Evolutionary conservation across 768 basidiomycete genomes (phyloP).

Genomic region (Amanita rimosa): DNA sequence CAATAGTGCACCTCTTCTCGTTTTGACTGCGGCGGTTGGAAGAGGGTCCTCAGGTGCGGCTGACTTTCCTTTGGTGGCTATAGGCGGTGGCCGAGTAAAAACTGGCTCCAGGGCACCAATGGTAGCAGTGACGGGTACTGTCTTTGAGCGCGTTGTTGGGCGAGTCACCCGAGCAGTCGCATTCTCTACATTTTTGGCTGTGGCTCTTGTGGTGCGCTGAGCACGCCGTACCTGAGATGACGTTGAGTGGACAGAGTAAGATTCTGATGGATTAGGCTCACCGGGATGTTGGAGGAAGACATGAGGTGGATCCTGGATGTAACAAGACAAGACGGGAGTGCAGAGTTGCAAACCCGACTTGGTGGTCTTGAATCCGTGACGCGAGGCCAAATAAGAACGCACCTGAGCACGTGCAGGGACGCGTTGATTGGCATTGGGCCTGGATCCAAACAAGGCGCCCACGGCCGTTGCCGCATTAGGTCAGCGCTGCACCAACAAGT

Average conservation of each 20-base stretch:
- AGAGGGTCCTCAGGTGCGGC: background rate
- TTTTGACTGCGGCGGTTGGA: slow-evolving; percentile 13
- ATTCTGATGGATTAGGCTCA: slow-evolving; percentile 10
- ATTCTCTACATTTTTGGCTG: slow-evolving; percentile 55
- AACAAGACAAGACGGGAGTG: slow-evolving; percentile 1
- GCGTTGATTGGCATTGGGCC: background rate
- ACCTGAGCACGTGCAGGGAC: slow-evolving; percentile 7
- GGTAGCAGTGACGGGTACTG: slow-evolving; percentile 30
- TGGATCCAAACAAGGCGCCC: background rate
- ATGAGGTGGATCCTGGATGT: background rate
- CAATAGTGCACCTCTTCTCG: slow-evolving; percentile 10
- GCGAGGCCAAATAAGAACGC: slow-evolving; percentile 15
- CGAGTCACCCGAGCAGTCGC: slow-evolving; percentile 50
- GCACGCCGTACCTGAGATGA: slow-evolving; percentile 48
- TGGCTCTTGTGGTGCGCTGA: slow-evolving; percentile 42
- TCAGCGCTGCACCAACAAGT: background rate
- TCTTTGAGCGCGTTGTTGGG: slow-evolving; percentile 45
- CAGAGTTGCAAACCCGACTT: slow-evolving; percentile 9
- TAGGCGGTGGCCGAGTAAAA: slow-evolving; percentile 1
- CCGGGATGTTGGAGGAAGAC: slow-evolving; percentile 22
- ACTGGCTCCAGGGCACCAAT: slow-evolving; percentile 7
- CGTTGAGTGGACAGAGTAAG: slow-evolving; percentile 1
- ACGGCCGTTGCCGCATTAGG: background rate
- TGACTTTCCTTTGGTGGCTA: slow-evolving; percentile 1
- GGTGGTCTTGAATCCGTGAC: slow-evolving; percentile 7